Evolutionary conservation across 345 rosid genomes (phyloP).

Genomic region (Brassica nigra): DNA sequence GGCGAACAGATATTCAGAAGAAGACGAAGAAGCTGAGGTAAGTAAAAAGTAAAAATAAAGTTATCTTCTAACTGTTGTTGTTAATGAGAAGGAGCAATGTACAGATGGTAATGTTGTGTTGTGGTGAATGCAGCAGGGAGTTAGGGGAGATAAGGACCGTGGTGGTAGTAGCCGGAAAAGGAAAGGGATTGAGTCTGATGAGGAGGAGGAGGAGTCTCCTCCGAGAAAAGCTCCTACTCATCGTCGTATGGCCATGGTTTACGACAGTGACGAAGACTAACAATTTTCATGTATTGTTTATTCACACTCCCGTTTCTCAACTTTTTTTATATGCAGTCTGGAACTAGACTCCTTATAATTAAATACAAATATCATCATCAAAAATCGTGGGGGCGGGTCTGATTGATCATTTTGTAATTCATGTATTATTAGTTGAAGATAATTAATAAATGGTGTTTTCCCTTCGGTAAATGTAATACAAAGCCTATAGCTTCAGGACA

Average conservation of each 20-base stretch:
- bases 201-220: constrained; percentile 85
- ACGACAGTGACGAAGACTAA: constrained; percentile 88
- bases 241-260: constrained; percentile 83
- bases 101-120: too few species aligned
- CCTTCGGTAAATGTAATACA: neutral
- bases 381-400: neutral
- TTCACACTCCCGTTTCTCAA: neutral
- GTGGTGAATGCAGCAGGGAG: constrained; percentile 51
- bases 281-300: neutral
- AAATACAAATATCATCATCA: neutral
- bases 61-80: neutral
- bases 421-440: neutral
- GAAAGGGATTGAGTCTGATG: constrained; percentile 78
- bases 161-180: constrained; percentile 63
- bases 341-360: constrained; percentile 17
- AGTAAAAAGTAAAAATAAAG: constrained; percentile 5
- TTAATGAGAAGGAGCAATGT: constrained; percentile 6
- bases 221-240: constrained; percentile 75
- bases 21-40: constrained; percentile 63
- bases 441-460: neutral
- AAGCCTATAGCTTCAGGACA: too few species aligned
- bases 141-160: constrained; percentile 55
- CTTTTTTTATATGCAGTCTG: constrained; percentile 7
- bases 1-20: constrained; percentile 63
- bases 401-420: neutral